Base-by-base conservation (phyloP, 805 yeast genomes). In the Yarrowia deformans region DNA sequence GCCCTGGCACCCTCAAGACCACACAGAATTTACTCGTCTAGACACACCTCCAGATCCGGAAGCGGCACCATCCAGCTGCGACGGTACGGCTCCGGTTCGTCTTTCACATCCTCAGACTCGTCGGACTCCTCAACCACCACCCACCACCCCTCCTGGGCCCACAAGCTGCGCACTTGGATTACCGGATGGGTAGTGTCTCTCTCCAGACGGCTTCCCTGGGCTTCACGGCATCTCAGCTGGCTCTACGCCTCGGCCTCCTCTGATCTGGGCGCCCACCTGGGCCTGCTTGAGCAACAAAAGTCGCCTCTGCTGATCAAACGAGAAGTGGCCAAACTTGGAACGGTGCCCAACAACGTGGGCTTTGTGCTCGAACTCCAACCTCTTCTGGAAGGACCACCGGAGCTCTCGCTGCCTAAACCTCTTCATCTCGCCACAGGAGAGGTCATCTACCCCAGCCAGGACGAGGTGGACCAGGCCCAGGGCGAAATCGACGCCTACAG, bases 341-440 rank as follows among this genome's bases (percentile, higher is more conserved):
- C 66, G 8, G 52, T 43, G 18, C 66, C 66, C 9, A 43, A 23
- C 40, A 60, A 60, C 14, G 66, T 60, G 12, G 66, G 66, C 9
- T 60, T 60, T 34, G 52, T 60, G 18, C 42, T 60, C 5, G 66
- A 60, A 14, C 37, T 60, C n/a, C 66, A 43, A 18, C 66, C 66
- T 0, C 42, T 60, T 16, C 40, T 60, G 43, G 66, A 40, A 56
- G 63, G 48, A 7, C 63, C 63, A 9, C 63, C 63, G n/a, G 63
- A 56, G 23, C 35, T 56, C 23, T 29, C 35, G 8, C 39, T 56
- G 19, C 63, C 63, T 1, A 40, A 56, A n/a, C 63, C 63, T 0
- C 48, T 56, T 1, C 48, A 40, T 19, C 48, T 56, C 5, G 69
- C 69, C 34, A 67, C 49, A 12, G 71, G 70, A 14, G 69, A 43